Evolutionary conservation across 176 grass and related monocot genomes (phyloP), one percentile per base, ranked within the genome.

Genomic region (Oryza australiensis): DNA sequence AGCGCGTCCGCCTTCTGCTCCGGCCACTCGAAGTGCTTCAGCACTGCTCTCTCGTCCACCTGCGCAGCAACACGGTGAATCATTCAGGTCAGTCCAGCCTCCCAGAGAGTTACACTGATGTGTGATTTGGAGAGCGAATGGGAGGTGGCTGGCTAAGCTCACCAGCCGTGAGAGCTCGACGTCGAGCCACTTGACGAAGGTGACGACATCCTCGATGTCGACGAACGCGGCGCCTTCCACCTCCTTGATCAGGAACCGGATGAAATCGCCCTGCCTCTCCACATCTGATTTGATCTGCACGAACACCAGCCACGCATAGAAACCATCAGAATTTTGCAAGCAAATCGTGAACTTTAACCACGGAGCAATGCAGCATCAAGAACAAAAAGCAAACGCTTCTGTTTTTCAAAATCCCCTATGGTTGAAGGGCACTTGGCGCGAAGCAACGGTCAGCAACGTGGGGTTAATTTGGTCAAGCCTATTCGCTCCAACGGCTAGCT

Each of bases 111-210:
- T 20, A 41, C 28, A 5, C 1, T 1, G 12, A 26, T 27, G 13
- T 24, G 15, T 37, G 30, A 51, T 8, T 34, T 12, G 7, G 51
- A 22, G 16, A 32, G 16, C 9, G 24, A 18, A 68, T 71, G 4
- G 13, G 8, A 32, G 1, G 22, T 79, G 35, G 23, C 12, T 2
- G 16, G 14, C 68, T 62, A 53, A 53, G 65, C 29, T 70, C 26
- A 99, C 97, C 62, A 96, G 89, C 51, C 89, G 92, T 0, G 96
- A 95, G 77, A 99, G 97, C 87, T 99, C 93, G 49, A 95, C 97
- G 42, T 96, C 97, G 32, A 99, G 97, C 97, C 97, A 99, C 78
- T 99, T 95, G 85, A 99, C 91, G 69, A 99, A 99, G 77, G 97
- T 88, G 69, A 92, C 97, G 10, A 96, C 97, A 23, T 96, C 93